Conservation (phyloP, 2,329 filamentous ascomycete species). For the Stenocarpella maydis region DNA sequence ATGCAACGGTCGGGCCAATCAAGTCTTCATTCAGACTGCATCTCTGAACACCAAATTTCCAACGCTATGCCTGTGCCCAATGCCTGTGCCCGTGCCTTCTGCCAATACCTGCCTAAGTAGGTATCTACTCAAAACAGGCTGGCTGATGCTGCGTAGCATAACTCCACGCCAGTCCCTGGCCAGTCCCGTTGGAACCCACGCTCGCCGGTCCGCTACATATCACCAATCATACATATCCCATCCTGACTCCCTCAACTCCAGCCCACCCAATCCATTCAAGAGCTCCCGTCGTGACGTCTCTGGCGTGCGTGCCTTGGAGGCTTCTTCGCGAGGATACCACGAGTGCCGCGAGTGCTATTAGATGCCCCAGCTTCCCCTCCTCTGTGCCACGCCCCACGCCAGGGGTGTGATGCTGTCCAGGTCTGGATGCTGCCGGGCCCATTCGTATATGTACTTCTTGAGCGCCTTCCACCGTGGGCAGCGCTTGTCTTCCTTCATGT, state of each 20-base stretch:
- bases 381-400: constrained; percentile 73
- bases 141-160: constrained; percentile 14
- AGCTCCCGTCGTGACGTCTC: not conserved
- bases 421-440: constrained; percentile 86
- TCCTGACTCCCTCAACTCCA: not conserved
- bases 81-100: constrained; percentile 7
- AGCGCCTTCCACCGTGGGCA: constrained; percentile 83
- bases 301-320: not conserved
- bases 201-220: not conserved
- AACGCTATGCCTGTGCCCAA: constrained; percentile 27
- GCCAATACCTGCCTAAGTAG: no score
- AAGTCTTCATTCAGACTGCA: constrained; percentile 24
- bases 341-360: constrained; percentile 42
- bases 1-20: not conserved
- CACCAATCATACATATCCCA: not conserved
- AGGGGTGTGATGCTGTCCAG: constrained; percentile 68
- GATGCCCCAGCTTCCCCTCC: constrained; percentile 78
- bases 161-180: not conserved
- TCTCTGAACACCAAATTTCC: constrained; percentile 13
- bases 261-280: not conserved
- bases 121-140: no score
- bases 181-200: not conserved
- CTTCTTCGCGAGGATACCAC: not conserved
- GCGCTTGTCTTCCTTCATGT: constrained; percentile 59
- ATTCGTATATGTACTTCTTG: constrained; percentile 84